A percentile compares a stretch with the other conserved stretches of the same genome.
Conservation (phyloP, 768 basidiomycete genomes). For the Pulveroboletus frians region DNA sequence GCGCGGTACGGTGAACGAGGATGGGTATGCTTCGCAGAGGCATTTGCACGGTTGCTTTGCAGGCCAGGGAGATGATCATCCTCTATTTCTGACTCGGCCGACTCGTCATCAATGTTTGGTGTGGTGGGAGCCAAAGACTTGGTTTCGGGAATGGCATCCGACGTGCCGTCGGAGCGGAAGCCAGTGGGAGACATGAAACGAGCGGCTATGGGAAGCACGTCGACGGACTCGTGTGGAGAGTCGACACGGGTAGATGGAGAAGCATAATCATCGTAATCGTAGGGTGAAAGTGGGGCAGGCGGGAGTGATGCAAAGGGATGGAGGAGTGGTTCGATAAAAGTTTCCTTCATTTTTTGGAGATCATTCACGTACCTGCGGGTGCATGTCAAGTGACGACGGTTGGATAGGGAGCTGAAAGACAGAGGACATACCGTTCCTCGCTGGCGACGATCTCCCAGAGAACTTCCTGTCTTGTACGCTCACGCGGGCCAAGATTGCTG, state of each 20-base stretch:
- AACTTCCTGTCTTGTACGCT: constrained; percentile 94
- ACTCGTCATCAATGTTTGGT: constrained; percentile 70
- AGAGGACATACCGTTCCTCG: constrained; percentile 72
- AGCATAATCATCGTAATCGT: constrained; percentile 64
- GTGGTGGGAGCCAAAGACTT: constrained; percentile 44
- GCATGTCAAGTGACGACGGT: constrained; percentile 10
- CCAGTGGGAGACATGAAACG: constrained; percentile 76
- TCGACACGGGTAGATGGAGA: constrained; percentile 40
- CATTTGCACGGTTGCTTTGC: constrained; percentile 20
- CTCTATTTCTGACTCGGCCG: constrained; percentile 68
- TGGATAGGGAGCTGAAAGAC: constrained; percentile 10
- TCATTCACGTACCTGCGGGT: constrained; percentile 81
- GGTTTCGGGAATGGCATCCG: constrained; percentile 37
- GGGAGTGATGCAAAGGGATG: constrained; percentile 61
- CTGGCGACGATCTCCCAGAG: constrained; percentile 95
- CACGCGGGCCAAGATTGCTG: constrained; percentile 86
- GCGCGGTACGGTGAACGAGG: constrained; percentile 74
- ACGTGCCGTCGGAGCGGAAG: constrained; percentile 45
- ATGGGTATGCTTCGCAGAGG: constrained; percentile 54
- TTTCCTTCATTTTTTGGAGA: constrained; percentile 86
- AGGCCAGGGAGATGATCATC: constrained; percentile 40
- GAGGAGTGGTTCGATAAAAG: constrained; percentile 84
- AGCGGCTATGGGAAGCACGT: constrained; percentile 82
- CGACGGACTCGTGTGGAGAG: constrained; percentile 64
- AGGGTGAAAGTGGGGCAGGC: constrained; percentile 45